Evolutionary conservation across 1,284 basidiomycete species (phyloP).

Genomic region (Puccinia polysora): DNA sequence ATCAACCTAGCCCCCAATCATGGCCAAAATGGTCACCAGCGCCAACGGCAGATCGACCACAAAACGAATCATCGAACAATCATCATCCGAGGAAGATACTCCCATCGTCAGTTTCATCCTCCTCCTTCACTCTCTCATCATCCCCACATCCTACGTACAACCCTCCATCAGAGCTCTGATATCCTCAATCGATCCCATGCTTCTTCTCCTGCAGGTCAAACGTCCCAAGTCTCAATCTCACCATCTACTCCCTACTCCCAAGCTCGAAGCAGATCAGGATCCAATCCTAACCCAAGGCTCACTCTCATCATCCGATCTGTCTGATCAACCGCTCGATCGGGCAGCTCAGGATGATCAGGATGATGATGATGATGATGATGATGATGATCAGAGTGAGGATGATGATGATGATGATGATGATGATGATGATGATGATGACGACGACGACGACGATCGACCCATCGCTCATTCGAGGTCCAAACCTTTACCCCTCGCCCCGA

Average conservation of each 20-base stretch:
- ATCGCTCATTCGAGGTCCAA: slow-evolving; percentile 26
- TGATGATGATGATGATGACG: neutral
- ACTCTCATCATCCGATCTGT: neutral
- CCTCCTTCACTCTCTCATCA: too few relatives aligned
- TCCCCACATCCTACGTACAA: too few relatives aligned
- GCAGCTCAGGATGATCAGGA: too few relatives aligned
- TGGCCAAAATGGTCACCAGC: neutral
- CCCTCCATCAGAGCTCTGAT: too few relatives aligned
- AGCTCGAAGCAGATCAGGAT: neutral
- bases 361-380: slow-evolving; percentile 15
- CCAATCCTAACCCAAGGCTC: neutral
- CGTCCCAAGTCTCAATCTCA: neutral
- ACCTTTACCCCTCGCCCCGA: neutral
- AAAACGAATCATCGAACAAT: neutral
- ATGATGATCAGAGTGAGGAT: neutral
- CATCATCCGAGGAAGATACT: slow-evolving; percentile 3
- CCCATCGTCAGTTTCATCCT: neutral
- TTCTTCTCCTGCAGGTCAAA: too few relatives aligned
- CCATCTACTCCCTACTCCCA: neutral
- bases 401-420: neutral
- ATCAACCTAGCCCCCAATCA: too few relatives aligned
- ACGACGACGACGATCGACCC: slow-evolving; percentile 25
- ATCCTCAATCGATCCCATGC: too few relatives aligned
- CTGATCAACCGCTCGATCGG: neutral
- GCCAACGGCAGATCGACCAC: neutral